Percentiles rank a stretch among this genome's conserved stretches.
Evolutionary conservation across 1,139 yeast species (phyloP).

Genomic region (Nakaseomyces bracarensis): DNA sequence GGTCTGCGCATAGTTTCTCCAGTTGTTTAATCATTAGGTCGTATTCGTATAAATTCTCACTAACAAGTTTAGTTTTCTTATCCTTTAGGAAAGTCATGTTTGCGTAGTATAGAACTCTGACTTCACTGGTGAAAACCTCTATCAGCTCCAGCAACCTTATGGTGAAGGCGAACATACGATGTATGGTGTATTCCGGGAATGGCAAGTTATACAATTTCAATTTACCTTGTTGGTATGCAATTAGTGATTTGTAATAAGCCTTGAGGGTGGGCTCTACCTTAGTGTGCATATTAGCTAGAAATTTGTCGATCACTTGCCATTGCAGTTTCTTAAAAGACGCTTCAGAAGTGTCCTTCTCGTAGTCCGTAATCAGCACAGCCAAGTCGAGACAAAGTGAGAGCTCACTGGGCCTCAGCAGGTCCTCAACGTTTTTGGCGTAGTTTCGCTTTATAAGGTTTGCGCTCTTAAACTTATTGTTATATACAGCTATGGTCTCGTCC

Average conservation of each 20-base stretch:
- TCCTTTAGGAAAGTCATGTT: conserved; percentile 18
- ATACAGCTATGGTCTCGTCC: conserved; percentile 40
- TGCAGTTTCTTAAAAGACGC: conserved; percentile 25
- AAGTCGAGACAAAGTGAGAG: conserved; percentile 29
- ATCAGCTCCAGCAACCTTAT: conserved; percentile 18
- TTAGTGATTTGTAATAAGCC: conserved; percentile 14
- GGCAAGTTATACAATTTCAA: conserved; percentile 16
- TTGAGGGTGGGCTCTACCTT: conserved; percentile 20
- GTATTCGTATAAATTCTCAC: conserved; percentile 24
- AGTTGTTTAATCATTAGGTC: conserved; percentile 13
- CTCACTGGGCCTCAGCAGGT: conserved; percentile 34
- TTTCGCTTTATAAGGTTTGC: conserved; percentile 23
- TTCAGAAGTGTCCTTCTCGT: conserved; percentile 22
- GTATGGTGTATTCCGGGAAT: conserved; percentile 39
- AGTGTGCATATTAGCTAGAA: conserved; percentile 17
- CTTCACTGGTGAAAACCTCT: conserved; percentile 17
- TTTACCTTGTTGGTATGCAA: conserved; percentile 1
- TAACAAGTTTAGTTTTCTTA: conserved; percentile 17
- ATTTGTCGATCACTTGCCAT: conserved; percentile 25
- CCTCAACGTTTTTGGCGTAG: conserved; percentile 29
- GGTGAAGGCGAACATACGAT: conserved; percentile 38
- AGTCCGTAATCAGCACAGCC: conserved; percentile 27
- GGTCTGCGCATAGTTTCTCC: conserved; percentile 2
- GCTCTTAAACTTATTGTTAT: conserved; percentile 38
- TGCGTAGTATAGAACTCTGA: conserved; percentile 25